Conservation (phyloP, 2,329 filamentous ascomycete genomes). For the Zalaria sp. region DNA sequence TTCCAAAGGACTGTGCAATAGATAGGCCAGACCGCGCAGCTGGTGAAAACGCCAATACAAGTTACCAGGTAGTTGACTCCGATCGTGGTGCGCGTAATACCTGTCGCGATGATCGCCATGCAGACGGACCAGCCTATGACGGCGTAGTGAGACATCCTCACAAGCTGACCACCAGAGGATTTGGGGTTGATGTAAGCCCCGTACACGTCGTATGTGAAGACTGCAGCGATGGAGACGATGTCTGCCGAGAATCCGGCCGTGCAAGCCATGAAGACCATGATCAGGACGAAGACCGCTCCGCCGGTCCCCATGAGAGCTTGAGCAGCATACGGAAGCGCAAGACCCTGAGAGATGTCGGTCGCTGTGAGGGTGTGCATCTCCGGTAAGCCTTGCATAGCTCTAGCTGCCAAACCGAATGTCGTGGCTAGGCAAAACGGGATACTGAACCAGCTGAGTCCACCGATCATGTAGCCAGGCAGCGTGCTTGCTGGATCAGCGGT, state of each 20-base stretch:
- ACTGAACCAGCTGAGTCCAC: slow-evolving; percentile 13
- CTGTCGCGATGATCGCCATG: slow-evolving; percentile 13
- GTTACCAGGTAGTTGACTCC: slow-evolving; percentile 9
- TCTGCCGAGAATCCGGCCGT: slow-evolving; percentile 30
- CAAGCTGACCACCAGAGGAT: slow-evolving; percentile 17
- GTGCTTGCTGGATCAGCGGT: slow-evolving; percentile 11
- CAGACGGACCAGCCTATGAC: slow-evolving; percentile 21
- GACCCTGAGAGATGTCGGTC: slow-evolving; percentile 9
- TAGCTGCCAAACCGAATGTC: slow-evolving; percentile 14
- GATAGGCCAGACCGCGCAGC: slow-evolving; percentile 15
- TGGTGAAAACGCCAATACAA: slow-evolving; percentile 12
- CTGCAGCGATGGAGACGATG: slow-evolving; percentile 21
- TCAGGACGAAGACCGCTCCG: slow-evolving; percentile 21
- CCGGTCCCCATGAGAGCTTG: slow-evolving; percentile 21
- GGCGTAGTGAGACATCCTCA: slow-evolving; percentile 19
- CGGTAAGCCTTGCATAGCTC: slow-evolving; percentile 10
- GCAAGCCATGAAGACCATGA: slow-evolving; percentile 35
- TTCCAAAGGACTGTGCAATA: slow-evolving; percentile 18
- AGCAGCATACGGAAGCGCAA: slow-evolving; percentile 17
- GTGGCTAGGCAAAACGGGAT: slow-evolving; percentile 14
- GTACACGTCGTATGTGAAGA: slow-evolving; percentile 27
- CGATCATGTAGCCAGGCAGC: slow-evolving; percentile 11
- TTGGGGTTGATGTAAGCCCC: slow-evolving; percentile 23
- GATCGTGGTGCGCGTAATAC: slow-evolving; percentile 16
- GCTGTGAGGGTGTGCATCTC: slow-evolving; percentile 11